A percentile compares a stretch with the other conserved stretches of the same genome.
These are phyloP conservation scores for Dissophora ornata DNA, from an alignment of 192 early-diverging fungal species.

Conservation along the genomic window DNA sequence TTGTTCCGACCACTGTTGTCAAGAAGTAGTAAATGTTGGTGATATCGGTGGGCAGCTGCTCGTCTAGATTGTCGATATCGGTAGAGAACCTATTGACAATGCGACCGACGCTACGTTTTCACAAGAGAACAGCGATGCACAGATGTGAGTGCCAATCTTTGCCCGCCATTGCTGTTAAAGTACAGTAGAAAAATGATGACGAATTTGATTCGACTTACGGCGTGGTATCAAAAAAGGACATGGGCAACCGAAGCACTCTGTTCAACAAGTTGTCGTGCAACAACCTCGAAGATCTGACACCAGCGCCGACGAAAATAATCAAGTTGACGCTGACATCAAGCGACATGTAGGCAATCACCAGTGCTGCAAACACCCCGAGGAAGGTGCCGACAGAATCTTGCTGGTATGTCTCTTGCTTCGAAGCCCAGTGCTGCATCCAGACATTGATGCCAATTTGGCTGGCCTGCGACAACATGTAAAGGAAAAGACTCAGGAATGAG, in stretches of 20 bases:
- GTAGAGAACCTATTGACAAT: slow-evolving; percentile 77
- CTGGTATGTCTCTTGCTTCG: slow-evolving; percentile 29
- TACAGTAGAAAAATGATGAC: too few species aligned
- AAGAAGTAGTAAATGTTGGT: slow-evolving; percentile 61
- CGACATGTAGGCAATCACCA: slow-evolving; percentile 26
- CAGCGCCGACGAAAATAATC: slow-evolving; percentile 6
- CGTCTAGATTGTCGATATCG: slow-evolving; percentile 85
- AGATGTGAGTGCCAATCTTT: too few species aligned
- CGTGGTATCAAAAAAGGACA: slow-evolving; percentile 74
- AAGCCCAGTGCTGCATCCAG: slow-evolving; percentile 58
- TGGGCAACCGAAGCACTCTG: slow-evolving; percentile 61
- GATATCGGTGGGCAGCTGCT: slow-evolving; percentile 60
- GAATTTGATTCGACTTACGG: slow-evolving; percentile 55
- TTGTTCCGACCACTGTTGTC: slow-evolving; percentile 47
- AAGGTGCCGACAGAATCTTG: background rate
- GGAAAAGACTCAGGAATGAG: slow-evolving; percentile 61
- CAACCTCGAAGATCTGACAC: slow-evolving; percentile 25
- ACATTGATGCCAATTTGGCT: slow-evolving; percentile 65
- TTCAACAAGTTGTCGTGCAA: slow-evolving; percentile 57
- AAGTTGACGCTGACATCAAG: slow-evolving; percentile 2
- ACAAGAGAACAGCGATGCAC: background rate
- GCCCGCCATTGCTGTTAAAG: too few species aligned
- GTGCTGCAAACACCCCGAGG: slow-evolving; percentile 12
- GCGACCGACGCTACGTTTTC: slow-evolving; percentile 68
- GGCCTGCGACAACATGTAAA: slow-evolving; percentile 70